phyloP scores from a whole-genome alignment of 306 rosid genomes.

The Gastrolobium bilobum region DNA sequence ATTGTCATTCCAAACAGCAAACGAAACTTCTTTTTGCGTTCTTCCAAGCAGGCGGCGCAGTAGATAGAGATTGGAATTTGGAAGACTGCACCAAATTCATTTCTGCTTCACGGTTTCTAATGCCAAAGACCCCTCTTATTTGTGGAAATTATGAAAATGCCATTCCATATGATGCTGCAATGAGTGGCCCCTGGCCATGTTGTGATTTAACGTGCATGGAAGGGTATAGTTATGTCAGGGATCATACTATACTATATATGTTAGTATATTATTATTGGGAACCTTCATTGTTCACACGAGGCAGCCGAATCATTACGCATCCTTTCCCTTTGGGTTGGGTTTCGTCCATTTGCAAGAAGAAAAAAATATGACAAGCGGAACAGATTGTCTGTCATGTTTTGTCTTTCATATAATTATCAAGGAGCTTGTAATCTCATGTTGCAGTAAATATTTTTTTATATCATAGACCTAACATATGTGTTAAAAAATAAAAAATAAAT shows the following conservation, averaged over 20 bases:
- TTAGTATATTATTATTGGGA: background rate
- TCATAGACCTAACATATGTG: too few species aligned
- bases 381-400: too few species aligned
- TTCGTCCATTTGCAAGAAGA: background rate
- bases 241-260: slow-evolving; percentile 7
- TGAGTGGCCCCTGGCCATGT: slow-evolving; percentile 8
- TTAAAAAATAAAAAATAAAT: too few species aligned
- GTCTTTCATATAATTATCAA: too few species aligned
- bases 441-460: too few species aligned
- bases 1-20: background rate
- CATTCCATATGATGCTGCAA: background rate
- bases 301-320: slow-evolving; percentile 35
- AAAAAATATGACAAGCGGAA: too few species aligned
- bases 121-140: background rate
- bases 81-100: slow-evolving; percentile 13
- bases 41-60: slow-evolving; percentile 46
- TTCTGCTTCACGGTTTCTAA: slow-evolving; percentile 15
- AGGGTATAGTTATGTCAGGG: slow-evolving; percentile 36
- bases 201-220: slow-evolving; percentile 51
- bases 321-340: background rate
- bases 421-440: too few species aligned
- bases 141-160: slow-evolving; percentile 8
- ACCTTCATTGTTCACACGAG: slow-evolving; percentile 41
- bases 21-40: slow-evolving; percentile 17
- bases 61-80: background rate